phyloP scores from a whole-genome alignment of 129 eudicot species.

The Tagetes patula region DNA sequence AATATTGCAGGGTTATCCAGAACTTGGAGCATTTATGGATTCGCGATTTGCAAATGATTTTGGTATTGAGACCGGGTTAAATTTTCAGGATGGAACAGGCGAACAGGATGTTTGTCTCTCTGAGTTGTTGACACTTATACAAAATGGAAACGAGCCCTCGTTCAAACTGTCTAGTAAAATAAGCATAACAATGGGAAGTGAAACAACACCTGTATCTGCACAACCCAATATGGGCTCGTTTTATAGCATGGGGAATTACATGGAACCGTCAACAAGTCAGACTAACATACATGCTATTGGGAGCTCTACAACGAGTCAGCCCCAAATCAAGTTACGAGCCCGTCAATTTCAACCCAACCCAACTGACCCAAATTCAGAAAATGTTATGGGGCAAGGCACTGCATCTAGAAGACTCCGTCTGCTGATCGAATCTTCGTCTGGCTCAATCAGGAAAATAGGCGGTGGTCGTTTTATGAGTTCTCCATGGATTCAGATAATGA shows the following conservation, averaged over 20 bases:
- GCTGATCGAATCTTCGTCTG: slow-evolving; percentile 21
- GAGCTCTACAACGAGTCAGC: slow-evolving; percentile 19
- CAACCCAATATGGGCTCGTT: slow-evolving; percentile 7
- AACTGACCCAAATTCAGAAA: slow-evolving; percentile 25
- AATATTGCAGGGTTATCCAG: slow-evolving; percentile 29
- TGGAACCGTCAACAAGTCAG: slow-evolving; percentile 29
- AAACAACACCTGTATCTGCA: slow-evolving; percentile 1
- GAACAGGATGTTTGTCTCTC: slow-evolving; percentile 62
- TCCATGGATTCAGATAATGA: slow-evolving; percentile 30
- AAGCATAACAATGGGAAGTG: slow-evolving; percentile 16
- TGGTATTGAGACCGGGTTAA: slow-evolving; percentile 49
- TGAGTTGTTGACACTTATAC: slow-evolving; percentile 46
- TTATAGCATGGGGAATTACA: slow-evolving; percentile 8
- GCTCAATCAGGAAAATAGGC: slow-evolving; percentile 3
- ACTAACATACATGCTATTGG: slow-evolving; percentile 15
- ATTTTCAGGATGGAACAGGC: slow-evolving; percentile 60
- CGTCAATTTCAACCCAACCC: slow-evolving; percentile 37
- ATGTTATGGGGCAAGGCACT: slow-evolving; percentile 51
- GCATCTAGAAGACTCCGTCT: slow-evolving; percentile 65
- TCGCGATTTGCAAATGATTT: slow-evolving; percentile 67
- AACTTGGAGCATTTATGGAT: slow-evolving; percentile 43
- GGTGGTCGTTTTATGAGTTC: slow-evolving; percentile 25
- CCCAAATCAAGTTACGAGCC: slow-evolving; percentile 47
- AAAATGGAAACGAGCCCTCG: slow-evolving; percentile 26
- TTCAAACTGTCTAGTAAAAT: slow-evolving; percentile 22